phyloP scores from a whole-genome alignment of 495 filamentous ascomycete genomes.

The Astrocystis sublimbata region DNA sequence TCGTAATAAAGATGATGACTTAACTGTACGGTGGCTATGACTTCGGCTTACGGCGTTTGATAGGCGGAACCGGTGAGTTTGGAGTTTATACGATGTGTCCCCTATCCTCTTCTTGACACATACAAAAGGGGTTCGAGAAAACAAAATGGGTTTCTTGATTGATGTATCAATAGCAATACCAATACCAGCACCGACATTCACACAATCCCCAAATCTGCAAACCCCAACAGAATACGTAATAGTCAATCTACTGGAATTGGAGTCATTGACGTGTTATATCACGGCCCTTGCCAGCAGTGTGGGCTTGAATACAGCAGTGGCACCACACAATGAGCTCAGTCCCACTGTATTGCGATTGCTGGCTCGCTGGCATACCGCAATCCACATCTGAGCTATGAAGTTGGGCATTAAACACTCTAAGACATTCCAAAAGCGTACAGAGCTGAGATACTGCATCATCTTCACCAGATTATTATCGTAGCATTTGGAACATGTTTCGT shows the following conservation, averaged over 20 bases:
- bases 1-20: neutral
- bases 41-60: constrained; percentile 8
- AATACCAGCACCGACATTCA: too few relatives aligned
- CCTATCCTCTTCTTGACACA: neutral
- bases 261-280: constrained; percentile 8
- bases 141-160: neutral
- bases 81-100: constrained; percentile 6
- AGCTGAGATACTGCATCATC: neutral
- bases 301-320: neutral
- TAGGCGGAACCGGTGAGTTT: neutral
- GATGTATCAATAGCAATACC: neutral
- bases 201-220: neutral
- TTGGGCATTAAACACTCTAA: constrained; percentile 1
- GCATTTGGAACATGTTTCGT: neutral
- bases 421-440: neutral
- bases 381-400: too few relatives aligned
- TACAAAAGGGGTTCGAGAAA: neutral
- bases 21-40: neutral
- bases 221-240: neutral
- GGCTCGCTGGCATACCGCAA: too few relatives aligned
- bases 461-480: neutral
- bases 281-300: neutral
- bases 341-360: too few relatives aligned
- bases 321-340: neutral
- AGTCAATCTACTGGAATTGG: neutral